Conservation (phyloP, 2,329 filamentous ascomycete species). For the Botryotinia globosa region DNA sequence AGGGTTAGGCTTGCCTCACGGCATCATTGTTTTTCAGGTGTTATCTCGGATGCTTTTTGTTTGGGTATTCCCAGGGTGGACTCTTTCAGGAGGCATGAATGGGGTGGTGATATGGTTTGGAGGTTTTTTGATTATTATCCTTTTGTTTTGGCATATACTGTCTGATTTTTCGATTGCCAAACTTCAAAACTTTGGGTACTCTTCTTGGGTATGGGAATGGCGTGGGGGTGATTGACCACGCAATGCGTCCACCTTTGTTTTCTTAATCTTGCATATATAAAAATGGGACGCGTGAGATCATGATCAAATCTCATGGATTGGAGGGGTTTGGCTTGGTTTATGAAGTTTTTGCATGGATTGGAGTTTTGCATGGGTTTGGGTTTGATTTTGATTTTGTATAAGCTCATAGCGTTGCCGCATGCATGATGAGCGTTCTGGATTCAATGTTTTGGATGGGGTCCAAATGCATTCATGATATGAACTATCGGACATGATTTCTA, state of each 20-base stretch:
- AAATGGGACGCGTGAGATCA: neutral
- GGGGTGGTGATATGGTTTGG: neutral
- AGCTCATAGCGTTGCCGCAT: neutral
- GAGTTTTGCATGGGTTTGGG: neutral
- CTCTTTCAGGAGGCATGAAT: neutral
- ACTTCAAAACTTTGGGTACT: neutral
- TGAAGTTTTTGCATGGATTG: neutral
- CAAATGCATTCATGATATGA: neutral
- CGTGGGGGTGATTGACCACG: neutral
- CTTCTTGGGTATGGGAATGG: neutral
- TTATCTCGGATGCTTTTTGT: constrained; percentile 3
- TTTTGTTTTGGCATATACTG: neutral
- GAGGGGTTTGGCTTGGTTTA: neutral
- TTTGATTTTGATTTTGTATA: neutral
- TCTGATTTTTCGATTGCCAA: neutral
- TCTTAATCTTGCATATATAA: neutral
- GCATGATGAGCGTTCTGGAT: neutral
- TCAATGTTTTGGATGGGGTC: neutral
- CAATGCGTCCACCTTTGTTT: too few relatives aligned
- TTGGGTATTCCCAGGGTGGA: neutral
- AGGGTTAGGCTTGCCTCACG: constrained; percentile 18
- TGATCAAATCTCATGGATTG: neutral
- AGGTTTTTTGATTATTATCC: neutral
- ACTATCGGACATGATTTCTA: neutral
- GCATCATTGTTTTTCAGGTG: constrained; percentile 12